Conservation (phyloP, 306 rosid species). For the Chamaecrista fasciculata region DNA sequence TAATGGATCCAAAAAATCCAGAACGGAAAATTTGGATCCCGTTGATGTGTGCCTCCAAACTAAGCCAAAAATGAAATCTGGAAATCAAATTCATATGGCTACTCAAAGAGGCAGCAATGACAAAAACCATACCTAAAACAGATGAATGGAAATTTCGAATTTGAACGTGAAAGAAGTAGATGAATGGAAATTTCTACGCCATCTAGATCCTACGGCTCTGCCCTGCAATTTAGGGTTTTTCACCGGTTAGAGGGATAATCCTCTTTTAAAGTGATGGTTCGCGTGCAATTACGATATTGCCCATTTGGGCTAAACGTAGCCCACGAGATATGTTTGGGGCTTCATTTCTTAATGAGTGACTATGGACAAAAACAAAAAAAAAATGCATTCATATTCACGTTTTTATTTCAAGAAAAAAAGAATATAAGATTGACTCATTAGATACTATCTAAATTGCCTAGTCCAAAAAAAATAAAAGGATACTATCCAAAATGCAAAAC, state of each 20-base stretch:
- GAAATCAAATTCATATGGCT: conserved; percentile 12
- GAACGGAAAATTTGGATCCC: neutral
- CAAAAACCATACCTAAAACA: neutral
- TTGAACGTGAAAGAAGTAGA: neutral
- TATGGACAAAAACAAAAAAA: no score
- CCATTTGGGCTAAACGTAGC: conserved; percentile 7
- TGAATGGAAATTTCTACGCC: neutral
- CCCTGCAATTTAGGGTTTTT: neutral
- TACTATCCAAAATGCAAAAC: no score
- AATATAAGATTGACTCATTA: no score
- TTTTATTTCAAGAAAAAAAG: no score
- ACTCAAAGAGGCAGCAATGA: conserved; percentile 16
- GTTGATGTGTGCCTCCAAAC: conserved; percentile 19
- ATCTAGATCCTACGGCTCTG: neutral
- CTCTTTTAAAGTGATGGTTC: neutral
- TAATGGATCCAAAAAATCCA: neutral
- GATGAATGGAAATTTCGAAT: neutral
- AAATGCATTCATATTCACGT: no score
- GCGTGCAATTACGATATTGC: neutral
- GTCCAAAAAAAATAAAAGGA: no score
- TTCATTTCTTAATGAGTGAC: no score
- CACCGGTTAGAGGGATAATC: neutral
- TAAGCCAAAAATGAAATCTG: conserved; percentile 8
- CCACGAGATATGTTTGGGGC: no score
- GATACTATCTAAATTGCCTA: no score